These are phyloP conservation scores for Penicillium salamii DNA, from an alignment of 495 filamentous ascomycete species.

Conservation along the genomic window DNA sequence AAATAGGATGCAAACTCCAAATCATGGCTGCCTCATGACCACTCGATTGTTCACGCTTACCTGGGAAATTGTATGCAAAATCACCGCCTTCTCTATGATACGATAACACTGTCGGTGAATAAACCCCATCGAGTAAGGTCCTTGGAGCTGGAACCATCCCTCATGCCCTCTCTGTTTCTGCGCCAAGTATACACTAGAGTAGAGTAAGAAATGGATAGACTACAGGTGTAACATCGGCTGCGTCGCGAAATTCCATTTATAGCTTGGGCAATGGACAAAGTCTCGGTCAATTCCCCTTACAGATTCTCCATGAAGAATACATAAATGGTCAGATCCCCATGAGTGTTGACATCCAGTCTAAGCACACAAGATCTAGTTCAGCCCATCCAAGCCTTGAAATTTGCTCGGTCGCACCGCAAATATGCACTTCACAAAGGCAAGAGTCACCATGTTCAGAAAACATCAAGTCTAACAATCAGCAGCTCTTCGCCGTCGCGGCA, in stretches of 20 bases:
- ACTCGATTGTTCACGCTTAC: slow-evolving; percentile 19
- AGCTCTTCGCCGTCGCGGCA: slow-evolving; percentile 25
- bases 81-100: no score
- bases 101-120: slow-evolving; percentile 14
- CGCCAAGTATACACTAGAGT: slow-evolving; percentile 7
- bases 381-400: not conserved
- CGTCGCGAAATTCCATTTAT: no score
- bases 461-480: not conserved
- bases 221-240: not conserved
- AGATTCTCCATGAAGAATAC: no score
- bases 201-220: no score
- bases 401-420: slow-evolving; percentile 1
- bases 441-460: not conserved
- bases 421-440: slow-evolving; percentile 33
- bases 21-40: slow-evolving; percentile 1
- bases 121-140: slow-evolving; percentile 13
- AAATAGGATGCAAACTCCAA: not conserved
- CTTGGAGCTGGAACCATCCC: not conserved
- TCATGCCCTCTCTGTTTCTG: no score
- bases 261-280: no score
- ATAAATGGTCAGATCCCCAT: slow-evolving; percentile 1
- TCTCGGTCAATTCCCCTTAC: no score
- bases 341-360: not conserved
- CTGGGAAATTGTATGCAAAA: no score
- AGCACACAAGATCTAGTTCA: not conserved